Conservation (phyloP, 805 yeast species). For the Diddensiella transvaalensis region DNA sequence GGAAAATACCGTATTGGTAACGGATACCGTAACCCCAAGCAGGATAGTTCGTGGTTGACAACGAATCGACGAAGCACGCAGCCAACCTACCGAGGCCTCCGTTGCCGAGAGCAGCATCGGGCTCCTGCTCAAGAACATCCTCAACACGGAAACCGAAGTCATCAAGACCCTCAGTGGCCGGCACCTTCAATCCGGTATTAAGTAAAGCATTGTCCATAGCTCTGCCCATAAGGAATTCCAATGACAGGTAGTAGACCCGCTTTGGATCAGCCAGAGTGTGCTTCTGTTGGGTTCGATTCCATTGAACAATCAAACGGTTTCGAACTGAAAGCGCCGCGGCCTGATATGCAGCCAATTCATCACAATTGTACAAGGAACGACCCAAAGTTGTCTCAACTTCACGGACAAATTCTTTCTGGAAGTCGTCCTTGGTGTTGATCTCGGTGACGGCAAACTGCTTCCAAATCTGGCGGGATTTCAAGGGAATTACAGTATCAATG, state of each 20-base stretch:
- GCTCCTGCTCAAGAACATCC: constrained; percentile 79
- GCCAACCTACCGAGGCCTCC: constrained; percentile 95
- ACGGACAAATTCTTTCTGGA: constrained; percentile 66
- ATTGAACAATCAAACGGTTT: constrained; percentile 74
- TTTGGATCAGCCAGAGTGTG: constrained; percentile 81
- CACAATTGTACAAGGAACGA: constrained; percentile 89
- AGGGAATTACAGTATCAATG: constrained; percentile 77
- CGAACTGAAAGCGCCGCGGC: constrained; percentile 78
- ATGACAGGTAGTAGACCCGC: constrained; percentile 78
- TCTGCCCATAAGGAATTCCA: constrained; percentile 91
- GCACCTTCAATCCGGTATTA: constrained; percentile 65
- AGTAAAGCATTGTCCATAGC: constrained; percentile 92
- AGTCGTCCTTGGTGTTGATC: constrained; percentile 48
- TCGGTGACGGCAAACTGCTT: constrained; percentile 58
- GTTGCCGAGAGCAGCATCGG: constrained; percentile 92
- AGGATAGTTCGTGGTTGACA: constrained; percentile 79
- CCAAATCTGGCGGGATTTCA: constrained; percentile 76
- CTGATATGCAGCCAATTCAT: constrained; percentile 86
- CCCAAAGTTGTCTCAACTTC: constrained; percentile 91
- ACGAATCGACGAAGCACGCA: constrained; percentile 88
- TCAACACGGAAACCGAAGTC: constrained; percentile 86
- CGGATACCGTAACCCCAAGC: constrained; percentile 97
- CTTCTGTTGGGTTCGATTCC: constrained; percentile 91
- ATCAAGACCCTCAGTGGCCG: constrained; percentile 51
- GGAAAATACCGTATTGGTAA: constrained; percentile 89